Evolutionary conservation across 23 red algal species (phyloP).

Genomic region (Pyropia yezoensis): DNA sequence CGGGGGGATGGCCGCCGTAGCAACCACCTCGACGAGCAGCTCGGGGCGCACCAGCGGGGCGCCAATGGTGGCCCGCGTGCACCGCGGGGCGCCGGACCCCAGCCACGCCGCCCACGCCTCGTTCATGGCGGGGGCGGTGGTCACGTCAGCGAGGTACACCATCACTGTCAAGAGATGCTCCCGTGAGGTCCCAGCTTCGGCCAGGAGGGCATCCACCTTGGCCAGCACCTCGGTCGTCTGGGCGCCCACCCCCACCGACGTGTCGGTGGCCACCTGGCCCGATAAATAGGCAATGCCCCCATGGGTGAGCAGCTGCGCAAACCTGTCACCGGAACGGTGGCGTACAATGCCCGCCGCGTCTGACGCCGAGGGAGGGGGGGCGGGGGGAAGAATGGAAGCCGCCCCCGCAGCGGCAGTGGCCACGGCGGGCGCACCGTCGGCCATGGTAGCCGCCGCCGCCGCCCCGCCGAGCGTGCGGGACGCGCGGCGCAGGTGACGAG

Average conservation of each 20-base stretch:
- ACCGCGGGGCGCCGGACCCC: conserved; percentile 24
- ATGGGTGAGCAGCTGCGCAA: conserved; percentile 45
- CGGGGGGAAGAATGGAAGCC: too few relatives aligned
- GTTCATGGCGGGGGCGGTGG: conserved; percentile 57
- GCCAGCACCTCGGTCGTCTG: conserved; percentile 48
- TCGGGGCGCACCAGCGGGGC: conserved; percentile 44
- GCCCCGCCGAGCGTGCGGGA: too few relatives aligned
- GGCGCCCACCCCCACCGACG: conserved; percentile 23
- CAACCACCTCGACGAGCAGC: conserved; percentile 71
- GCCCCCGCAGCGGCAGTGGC: too few relatives aligned
- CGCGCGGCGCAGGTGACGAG: too few relatives aligned
- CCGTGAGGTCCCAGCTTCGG: conserved; percentile 48
- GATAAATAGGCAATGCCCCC: conserved; percentile 57
- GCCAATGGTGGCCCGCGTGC: conserved; percentile 41
- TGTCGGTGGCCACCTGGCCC: conserved; percentile 54
- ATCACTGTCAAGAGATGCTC: conserved; percentile 43
- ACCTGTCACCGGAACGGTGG: conserved; percentile 17
- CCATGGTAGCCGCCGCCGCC: too few relatives aligned
- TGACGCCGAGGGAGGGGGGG: too few relatives aligned
- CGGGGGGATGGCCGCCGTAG: conserved; percentile 69
- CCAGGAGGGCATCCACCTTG: conserved; percentile 62
- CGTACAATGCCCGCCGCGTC: conserved; percentile 36
- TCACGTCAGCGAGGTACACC: conserved; percentile 63
- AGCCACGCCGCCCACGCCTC: conserved; percentile 67
- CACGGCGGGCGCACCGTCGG: too few relatives aligned